Percentiles rank a stretch among this genome's conserved stretches.
Conservation (phyloP, 108 stramenopile species). For the Epithemia pelagica region DNA sequence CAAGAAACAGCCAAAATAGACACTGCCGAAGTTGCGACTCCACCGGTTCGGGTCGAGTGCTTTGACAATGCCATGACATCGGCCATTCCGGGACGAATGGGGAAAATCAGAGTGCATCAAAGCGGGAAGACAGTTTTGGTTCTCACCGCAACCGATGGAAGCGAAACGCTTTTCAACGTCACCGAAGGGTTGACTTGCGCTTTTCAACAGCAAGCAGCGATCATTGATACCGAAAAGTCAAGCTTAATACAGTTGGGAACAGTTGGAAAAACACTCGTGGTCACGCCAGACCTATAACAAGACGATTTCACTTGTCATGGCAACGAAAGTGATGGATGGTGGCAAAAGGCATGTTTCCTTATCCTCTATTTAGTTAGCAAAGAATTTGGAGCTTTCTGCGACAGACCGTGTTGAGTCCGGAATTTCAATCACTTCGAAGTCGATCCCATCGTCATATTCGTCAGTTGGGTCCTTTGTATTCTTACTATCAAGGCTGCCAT, state of each 20-base stretch:
- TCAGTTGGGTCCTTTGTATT: conserved; percentile 17
- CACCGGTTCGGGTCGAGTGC: conserved; percentile 18
- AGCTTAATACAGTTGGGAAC: conserved; percentile 55
- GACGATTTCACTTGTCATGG: too few species aligned
- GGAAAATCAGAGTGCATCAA: conserved; percentile 67
- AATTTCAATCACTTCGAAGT: conserved; percentile 33
- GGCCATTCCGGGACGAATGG: conserved; percentile 55
- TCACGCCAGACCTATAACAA: conserved; percentile 59
- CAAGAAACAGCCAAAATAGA: background rate
- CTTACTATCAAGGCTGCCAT: background rate
- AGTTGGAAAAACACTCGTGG: conserved; percentile 68
- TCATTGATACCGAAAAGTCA: conserved; percentile 50
- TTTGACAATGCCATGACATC: conserved; percentile 65
- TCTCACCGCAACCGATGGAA: conserved; percentile 44
- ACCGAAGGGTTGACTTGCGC: conserved; percentile 74
- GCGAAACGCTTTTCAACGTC: conserved; percentile 48
- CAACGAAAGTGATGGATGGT: too few species aligned
- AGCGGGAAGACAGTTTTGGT: conserved; percentile 78
- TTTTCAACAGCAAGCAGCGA: conserved; percentile 77
- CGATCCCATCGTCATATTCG: conserved; percentile 44
- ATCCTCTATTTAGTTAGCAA: background rate
- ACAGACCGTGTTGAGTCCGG: conserved; percentile 1
- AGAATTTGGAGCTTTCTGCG: background rate
- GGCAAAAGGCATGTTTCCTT: too few species aligned
- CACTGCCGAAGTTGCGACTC: conserved; percentile 29